phyloP scores from a whole-genome alignment of 2,329 filamentous ascomycete species.

The Cladosporium sphaerospermum region DNA sequence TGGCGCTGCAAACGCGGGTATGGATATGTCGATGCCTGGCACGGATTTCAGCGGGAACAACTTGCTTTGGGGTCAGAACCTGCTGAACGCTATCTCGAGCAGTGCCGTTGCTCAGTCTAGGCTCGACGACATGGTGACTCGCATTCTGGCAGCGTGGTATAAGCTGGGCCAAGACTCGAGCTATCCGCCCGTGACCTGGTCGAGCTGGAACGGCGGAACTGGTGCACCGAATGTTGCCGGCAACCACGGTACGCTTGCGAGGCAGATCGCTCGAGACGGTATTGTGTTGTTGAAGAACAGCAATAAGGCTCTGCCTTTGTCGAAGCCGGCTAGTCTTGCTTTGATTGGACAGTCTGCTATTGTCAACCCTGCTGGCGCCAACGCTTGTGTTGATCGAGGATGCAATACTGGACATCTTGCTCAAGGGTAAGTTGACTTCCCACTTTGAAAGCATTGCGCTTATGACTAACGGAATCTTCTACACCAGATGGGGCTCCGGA shows the following conservation, averaged over 20 bases:
- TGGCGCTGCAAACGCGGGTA: slow-evolving; percentile 52
- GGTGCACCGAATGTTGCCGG: slow-evolving; percentile 51
- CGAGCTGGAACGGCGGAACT: slow-evolving; percentile 33
- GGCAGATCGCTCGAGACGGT: slow-evolving; percentile 50
- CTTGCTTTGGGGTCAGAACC: slow-evolving; percentile 21
- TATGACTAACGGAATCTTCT: not conserved
- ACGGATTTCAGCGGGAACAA: slow-evolving; percentile 18
- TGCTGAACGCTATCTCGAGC: slow-evolving; percentile 48
- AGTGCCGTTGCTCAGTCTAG: slow-evolving; percentile 47
- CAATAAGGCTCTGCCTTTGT: slow-evolving; percentile 48
- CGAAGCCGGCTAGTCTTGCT: slow-evolving; percentile 36
- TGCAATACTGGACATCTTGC: slow-evolving; percentile 49
- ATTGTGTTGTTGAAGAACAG: slow-evolving; percentile 60
- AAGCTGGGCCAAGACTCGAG: slow-evolving; percentile 30
- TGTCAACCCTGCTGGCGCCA: slow-evolving; percentile 59
- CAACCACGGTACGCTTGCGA: slow-evolving; percentile 40
- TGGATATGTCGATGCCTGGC: slow-evolving; percentile 62
- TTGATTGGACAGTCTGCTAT: slow-evolving; percentile 37
- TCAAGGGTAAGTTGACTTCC: slow-evolving; percentile 24
- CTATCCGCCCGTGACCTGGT: slow-evolving; percentile 44
- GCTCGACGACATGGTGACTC: slow-evolving; percentile 54
- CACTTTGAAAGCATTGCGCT: not conserved
- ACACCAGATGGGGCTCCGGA: slow-evolving; percentile 32
- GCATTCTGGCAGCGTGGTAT: slow-evolving; percentile 48
- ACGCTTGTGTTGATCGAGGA: slow-evolving; percentile 68